Conservation (phyloP, 495 filamentous ascomycete species). For the Chaetomium fimeti region DNA sequence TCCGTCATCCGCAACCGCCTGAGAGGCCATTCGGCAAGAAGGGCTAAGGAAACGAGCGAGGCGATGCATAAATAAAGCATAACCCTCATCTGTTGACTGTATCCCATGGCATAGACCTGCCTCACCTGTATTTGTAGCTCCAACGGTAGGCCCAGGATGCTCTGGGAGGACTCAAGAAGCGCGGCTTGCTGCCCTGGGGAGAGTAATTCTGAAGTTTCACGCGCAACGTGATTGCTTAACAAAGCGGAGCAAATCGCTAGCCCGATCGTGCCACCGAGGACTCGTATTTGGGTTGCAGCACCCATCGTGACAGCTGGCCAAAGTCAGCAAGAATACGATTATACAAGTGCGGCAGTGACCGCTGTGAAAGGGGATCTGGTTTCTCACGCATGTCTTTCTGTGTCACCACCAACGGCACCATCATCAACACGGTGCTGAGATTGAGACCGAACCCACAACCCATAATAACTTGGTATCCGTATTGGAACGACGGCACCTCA, state of each 20-base stretch:
- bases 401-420: slow-evolving; percentile 43
- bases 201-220: neutral
- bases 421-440: slow-evolving; percentile 41
- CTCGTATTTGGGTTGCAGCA: slow-evolving; percentile 48
- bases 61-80: slow-evolving; percentile 2
- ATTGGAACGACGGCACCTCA: slow-evolving; percentile 32
- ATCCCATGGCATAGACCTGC: neutral
- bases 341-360: neutral
- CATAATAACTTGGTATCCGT: slow-evolving; percentile 49
- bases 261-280: slow-evolving; percentile 52
- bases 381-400: slow-evolving; percentile 45
- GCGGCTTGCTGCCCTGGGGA: neutral
- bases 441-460: slow-evolving; percentile 48
- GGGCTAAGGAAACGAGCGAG: neutral
- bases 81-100: slow-evolving; percentile 4
- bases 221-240: slow-evolving; percentile 16
- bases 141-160: neutral
- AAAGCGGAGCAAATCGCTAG: slow-evolving; percentile 31
- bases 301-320: slow-evolving; percentile 37
- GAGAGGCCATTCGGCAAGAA: neutral
- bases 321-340: neutral
- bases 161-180: neutral
- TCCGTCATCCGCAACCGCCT: neutral
- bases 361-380: neutral
- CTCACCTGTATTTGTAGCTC: neutral